phyloP scores from a whole-genome alignment of 495 filamentous ascomycete genomes.

The Xylaria castorea region DNA sequence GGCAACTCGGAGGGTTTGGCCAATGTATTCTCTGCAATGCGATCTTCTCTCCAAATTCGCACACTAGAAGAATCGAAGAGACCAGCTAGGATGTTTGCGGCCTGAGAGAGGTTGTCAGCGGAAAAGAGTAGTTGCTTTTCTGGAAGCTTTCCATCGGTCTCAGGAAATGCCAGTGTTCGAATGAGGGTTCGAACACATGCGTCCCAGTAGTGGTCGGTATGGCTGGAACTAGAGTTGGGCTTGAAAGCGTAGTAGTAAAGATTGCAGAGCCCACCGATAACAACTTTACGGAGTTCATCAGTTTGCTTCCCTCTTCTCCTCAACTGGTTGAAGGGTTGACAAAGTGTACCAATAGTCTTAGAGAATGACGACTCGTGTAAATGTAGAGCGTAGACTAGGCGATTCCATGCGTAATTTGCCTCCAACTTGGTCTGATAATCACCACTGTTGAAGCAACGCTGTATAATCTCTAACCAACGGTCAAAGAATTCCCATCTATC shows the following conservation, averaged over 20 bases:
- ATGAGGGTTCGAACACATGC: constrained; percentile 67
- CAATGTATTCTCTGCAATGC: constrained; percentile 62
- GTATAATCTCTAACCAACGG: constrained; percentile 76
- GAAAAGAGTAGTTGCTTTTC: constrained; percentile 30
- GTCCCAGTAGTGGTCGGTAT: constrained; percentile 82
- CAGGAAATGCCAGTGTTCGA: constrained; percentile 46
- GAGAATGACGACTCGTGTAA: constrained; percentile 65
- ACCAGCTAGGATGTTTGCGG: constrained; percentile 68
- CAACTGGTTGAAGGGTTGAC: constrained; percentile 74
- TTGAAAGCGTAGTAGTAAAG: constrained; percentile 87
- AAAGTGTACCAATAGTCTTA: constrained; percentile 69
- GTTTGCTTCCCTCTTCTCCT: constrained; percentile 66
- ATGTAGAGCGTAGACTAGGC: constrained; percentile 73
- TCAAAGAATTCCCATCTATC: constrained; percentile 76
- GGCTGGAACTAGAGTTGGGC: constrained; percentile 64
- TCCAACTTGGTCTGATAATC: constrained; percentile 74
- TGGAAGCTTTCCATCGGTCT: constrained; percentile 37
- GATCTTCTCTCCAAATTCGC: constrained; percentile 75
- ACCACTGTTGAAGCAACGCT: constrained; percentile 82
- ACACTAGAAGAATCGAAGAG: constrained; percentile 71
- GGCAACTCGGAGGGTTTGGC: constrained; percentile 77
- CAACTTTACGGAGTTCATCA: constrained; percentile 63
- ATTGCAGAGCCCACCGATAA: constrained; percentile 73
- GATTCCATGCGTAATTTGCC: constrained; percentile 83
- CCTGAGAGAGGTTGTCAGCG: constrained; percentile 45